These are phyloP conservation scores for Paragyromitra xinjiangensis DNA, from an alignment of 495 filamentous ascomycete species.

Conservation along the genomic window DNA sequence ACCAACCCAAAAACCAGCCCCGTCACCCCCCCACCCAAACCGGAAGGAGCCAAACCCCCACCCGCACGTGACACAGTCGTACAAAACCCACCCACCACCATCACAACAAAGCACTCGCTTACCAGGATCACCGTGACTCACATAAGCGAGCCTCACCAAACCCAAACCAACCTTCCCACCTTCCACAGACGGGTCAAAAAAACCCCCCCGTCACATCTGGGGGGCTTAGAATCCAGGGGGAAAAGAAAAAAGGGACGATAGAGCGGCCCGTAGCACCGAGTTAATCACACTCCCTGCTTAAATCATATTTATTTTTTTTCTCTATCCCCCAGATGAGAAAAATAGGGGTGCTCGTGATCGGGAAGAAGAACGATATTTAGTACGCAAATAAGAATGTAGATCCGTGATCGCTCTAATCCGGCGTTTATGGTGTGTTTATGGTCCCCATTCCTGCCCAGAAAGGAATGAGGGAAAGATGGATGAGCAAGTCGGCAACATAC, in stretches of 20 bases:
- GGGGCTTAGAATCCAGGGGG: background rate
- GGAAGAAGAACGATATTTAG: background rate
- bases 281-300: background rate
- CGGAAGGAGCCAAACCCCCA: background rate
- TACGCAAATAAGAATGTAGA: background rate
- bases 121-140: background rate
- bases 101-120: slow-evolving; percentile 5
- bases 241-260: background rate
- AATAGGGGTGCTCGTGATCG: slow-evolving; percentile 11
- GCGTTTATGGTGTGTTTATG: background rate
- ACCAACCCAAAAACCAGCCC: background rate
- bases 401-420: background rate
- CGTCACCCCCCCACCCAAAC: background rate
- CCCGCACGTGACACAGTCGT: background rate
- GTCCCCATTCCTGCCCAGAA: background rate
- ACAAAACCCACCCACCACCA: background rate
- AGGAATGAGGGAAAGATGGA: background rate
- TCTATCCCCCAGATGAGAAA: background rate
- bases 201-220: slow-evolving; percentile 2
- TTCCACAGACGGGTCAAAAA: background rate
- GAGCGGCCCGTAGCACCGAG: slow-evolving; percentile 18
- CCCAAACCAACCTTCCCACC: background rate
- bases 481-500: background rate
- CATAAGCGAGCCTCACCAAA: slow-evolving; percentile 1
- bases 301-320: background rate